Conservation (phyloP, 352 stramenopile species). For the Phytophthora sp. region DNA sequence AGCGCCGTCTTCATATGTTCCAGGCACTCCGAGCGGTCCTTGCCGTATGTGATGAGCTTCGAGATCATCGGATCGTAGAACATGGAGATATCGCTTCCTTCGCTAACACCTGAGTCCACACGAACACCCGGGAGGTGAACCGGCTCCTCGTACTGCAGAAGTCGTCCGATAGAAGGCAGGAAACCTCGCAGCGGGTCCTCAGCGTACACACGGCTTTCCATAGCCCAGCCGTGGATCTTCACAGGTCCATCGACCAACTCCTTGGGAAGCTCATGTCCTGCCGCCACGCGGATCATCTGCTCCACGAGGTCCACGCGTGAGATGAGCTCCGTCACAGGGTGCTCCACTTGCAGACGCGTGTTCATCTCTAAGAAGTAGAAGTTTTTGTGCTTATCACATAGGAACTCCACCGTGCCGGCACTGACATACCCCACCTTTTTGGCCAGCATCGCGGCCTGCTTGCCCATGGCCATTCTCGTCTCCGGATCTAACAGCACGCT, state of each 20-base stretch:
- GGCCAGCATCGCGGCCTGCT: slow-evolving; percentile 92
- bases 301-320: slow-evolving; percentile 95
- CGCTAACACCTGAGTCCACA: slow-evolving; percentile 92
- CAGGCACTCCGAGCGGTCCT: slow-evolving; percentile 84
- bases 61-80: slow-evolving; percentile 98
- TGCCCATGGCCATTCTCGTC: slow-evolving; percentile 78
- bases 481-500: slow-evolving; percentile 90
- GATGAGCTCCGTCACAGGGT: slow-evolving; percentile 97
- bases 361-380: slow-evolving; percentile 99
- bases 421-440: slow-evolving; percentile 93
- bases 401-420: slow-evolving; percentile 97
- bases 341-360: slow-evolving; percentile 94
- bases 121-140: slow-evolving; percentile 73
- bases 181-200: slow-evolving; percentile 96
- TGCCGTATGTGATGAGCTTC: slow-evolving; percentile 93
- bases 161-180: slow-evolving; percentile 93
- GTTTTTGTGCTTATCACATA: slow-evolving; percentile 96
- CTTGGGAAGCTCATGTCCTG: slow-evolving; percentile 89
- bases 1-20: slow-evolving; percentile 88
- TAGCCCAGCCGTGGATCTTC: slow-evolving; percentile 77
- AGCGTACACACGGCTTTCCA: slow-evolving; percentile 97
- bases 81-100: slow-evolving; percentile 94
- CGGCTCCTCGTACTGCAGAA: slow-evolving; percentile 94
- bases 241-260: slow-evolving; percentile 71
- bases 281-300: slow-evolving; percentile 95